Conservation (phyloP, 2,329 filamentous ascomycete genomes). For the Scortechinia acanthostroma region DNA sequence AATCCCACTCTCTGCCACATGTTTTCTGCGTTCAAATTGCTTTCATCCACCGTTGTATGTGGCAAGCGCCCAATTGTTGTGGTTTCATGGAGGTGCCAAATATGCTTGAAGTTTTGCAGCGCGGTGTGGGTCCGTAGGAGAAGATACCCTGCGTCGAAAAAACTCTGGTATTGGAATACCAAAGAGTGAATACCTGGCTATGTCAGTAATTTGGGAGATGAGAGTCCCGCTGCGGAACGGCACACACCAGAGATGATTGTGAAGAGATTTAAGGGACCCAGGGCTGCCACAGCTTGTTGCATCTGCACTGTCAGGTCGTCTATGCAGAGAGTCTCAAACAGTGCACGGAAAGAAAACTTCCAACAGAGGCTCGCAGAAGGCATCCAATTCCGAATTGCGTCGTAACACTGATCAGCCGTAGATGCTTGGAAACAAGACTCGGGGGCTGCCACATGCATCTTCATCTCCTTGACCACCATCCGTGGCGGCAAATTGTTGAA, state of each 20-base stretch:
- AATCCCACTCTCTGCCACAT: slow-evolving; percentile 23
- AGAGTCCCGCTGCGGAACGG: background rate
- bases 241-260: slow-evolving; percentile 9
- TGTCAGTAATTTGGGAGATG: background rate
- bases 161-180: slow-evolving; percentile 24
- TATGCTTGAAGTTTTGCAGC: slow-evolving; percentile 14
- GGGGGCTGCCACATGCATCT: slow-evolving; percentile 19
- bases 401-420: slow-evolving; percentile 18
- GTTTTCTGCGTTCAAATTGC: slow-evolving; percentile 20
- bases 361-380: slow-evolving; percentile 12
- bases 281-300: slow-evolving; percentile 8
- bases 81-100: slow-evolving; percentile 12
- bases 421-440: slow-evolving; percentile 26
- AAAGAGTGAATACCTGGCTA: slow-evolving; percentile 13
- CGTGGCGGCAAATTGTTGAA: slow-evolving; percentile 30
- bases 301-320: slow-evolving; percentile 8
- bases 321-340: slow-evolving; percentile 13
- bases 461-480: slow-evolving; percentile 27
- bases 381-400: slow-evolving; percentile 14
- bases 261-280: slow-evolving; percentile 16
- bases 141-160: slow-evolving; percentile 14
- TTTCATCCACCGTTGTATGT: slow-evolving; percentile 21
- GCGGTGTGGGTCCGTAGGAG: slow-evolving; percentile 18
- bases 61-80: slow-evolving; percentile 5
- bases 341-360: slow-evolving; percentile 11